Conservation (phyloP, 768 basidiomycete genomes). For the Kwoniella dendrophila region DNA sequence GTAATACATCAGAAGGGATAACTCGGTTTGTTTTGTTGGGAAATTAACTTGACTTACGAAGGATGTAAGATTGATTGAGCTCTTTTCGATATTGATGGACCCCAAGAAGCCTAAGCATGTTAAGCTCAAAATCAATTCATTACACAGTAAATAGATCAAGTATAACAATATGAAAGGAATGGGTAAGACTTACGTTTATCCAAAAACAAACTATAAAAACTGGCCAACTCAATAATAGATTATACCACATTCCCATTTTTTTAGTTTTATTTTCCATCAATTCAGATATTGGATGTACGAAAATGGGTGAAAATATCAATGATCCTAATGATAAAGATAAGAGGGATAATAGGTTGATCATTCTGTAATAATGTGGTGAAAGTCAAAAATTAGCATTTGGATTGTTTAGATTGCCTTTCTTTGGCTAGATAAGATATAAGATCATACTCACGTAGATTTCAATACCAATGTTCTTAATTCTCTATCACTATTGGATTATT, state of each 20-base stretch:
- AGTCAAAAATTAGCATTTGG: no score
- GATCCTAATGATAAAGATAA: constrained; percentile 49
- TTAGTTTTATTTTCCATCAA: constrained; percentile 28
- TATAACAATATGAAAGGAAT: background rate
- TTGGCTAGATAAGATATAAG: background rate
- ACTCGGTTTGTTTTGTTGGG: background rate
- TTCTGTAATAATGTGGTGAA: no score
- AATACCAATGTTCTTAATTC: constrained; percentile 48
- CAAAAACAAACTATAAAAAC: constrained; percentile 53
- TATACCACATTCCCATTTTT: constrained; percentile 51
- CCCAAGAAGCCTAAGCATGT: constrained; percentile 39
- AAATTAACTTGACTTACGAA: constrained; percentile 19
- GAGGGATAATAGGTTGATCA: constrained; percentile 55
- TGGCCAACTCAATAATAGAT: constrained; percentile 51
- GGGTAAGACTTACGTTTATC: constrained; percentile 48
- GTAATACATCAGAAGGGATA: background rate
- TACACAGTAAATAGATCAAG: background rate
- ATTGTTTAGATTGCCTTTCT: no score
- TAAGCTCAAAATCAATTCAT: background rate
- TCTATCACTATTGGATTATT: constrained; percentile 45
- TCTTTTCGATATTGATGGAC: constrained; percentile 47
- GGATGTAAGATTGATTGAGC: constrained; percentile 49
- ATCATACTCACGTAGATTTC: constrained; percentile 45
- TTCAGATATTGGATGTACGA: constrained; percentile 31
- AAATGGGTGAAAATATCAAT: constrained; percentile 45